A percentile compares a stretch with the other conserved stretches of the same genome.
Conservation (phyloP, 164 flowering plant genomes). For the Tinospora cordifolia region DNA sequence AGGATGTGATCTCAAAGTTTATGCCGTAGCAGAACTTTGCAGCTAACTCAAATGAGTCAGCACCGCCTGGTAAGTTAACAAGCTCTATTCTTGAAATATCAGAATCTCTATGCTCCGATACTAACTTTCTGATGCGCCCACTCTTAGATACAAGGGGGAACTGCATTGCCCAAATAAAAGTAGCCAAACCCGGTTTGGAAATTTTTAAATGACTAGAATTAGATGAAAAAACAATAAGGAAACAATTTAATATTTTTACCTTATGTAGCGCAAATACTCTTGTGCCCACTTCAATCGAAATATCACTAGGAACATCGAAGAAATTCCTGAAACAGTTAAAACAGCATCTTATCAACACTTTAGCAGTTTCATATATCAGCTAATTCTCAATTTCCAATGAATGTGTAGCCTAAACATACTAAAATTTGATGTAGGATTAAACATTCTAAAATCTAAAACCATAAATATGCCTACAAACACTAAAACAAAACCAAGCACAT, state of each 20-base stretch:
- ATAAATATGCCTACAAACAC: too few relatives aligned
- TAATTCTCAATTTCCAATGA: too few relatives aligned
- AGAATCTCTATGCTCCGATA: slow-evolving; percentile 58
- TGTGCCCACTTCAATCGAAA: slow-evolving; percentile 60
- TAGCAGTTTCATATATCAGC: neutral
- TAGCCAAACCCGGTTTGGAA: slow-evolving; percentile 3
- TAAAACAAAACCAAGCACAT: neutral
- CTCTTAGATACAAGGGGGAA: slow-evolving; percentile 86
- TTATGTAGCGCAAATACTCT: slow-evolving; percentile 59
- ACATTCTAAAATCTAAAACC: too few relatives aligned
- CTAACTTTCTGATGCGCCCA: slow-evolving; percentile 65
- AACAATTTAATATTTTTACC: slow-evolving; percentile 27
- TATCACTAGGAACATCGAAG: slow-evolving; percentile 79
- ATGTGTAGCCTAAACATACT: too few relatives aligned
- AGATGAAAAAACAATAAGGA: neutral
- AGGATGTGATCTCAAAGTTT: slow-evolving; percentile 78
- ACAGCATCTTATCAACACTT: neutral
- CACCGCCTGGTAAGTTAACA: slow-evolving; percentile 74
- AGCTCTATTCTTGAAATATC: slow-evolving; percentile 60
- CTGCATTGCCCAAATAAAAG: slow-evolving; percentile 31
- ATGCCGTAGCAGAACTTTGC: slow-evolving; percentile 89
- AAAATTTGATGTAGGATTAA: too few relatives aligned
- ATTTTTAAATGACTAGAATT: too few relatives aligned
- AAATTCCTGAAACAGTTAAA: slow-evolving; percentile 46
- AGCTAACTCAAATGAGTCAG: slow-evolving; percentile 76